phyloP scores from a whole-genome alignment of 352 stramenopile genomes.

The Globisporangium abappressorium region DNA sequence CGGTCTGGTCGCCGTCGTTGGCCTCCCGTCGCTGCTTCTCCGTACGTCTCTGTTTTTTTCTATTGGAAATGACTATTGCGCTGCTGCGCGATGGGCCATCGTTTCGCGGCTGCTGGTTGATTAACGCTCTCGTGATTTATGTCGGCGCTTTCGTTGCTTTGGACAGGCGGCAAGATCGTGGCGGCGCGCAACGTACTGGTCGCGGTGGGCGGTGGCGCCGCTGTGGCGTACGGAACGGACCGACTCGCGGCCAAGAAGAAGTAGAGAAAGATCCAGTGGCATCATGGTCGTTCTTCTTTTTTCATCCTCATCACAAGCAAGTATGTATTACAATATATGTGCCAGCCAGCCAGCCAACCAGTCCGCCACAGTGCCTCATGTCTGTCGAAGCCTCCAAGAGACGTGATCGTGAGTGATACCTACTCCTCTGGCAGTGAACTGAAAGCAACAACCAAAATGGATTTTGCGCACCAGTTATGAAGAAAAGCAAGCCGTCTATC shows the following conservation, averaged over 20 bases:
- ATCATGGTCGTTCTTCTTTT: background rate
- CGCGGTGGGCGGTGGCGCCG: constrained; percentile 51
- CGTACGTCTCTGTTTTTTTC: constrained; percentile 36
- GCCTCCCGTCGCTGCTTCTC: constrained; percentile 59
- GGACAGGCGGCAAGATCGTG: constrained; percentile 56
- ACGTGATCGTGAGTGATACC: background rate
- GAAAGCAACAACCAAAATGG: background rate
- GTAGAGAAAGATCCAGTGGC: background rate
- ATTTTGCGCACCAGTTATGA: background rate
- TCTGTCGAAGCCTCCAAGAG: background rate
- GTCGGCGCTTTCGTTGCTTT: background rate
- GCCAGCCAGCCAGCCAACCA: background rate
- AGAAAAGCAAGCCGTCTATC: background rate
- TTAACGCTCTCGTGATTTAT: background rate
- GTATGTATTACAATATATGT: constrained; percentile 4
- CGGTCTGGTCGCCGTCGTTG: constrained; percentile 54
- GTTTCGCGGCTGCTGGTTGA: background rate
- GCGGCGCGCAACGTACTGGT: constrained; percentile 64
- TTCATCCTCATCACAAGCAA: background rate
- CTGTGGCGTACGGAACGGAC: constrained; percentile 56
- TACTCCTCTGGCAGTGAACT: background rate
- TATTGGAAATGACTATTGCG: background rate
- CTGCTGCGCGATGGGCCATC: background rate
- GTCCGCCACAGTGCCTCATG: background rate
- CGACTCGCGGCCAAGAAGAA: constrained; percentile 28